Conservation (phyloP, 768 basidiomycete species). For the Panaeolus cyanescens region DNA sequence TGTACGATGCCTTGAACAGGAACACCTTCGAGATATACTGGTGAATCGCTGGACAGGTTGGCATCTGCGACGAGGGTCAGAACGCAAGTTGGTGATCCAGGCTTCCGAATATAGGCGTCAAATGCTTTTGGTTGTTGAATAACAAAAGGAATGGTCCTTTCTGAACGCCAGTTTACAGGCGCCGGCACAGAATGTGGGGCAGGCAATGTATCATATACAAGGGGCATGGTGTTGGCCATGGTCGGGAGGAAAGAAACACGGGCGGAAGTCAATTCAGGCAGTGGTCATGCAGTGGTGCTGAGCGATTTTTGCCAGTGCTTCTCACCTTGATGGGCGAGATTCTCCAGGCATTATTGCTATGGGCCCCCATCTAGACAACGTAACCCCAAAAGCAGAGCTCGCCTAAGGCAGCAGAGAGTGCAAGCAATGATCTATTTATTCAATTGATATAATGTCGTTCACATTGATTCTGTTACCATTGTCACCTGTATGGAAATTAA, state of each 20-base stretch:
- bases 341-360: neutral
- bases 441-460: no score
- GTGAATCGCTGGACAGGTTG: neutral
- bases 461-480: no score
- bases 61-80: neutral
- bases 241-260: neutral
- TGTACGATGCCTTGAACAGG: neutral
- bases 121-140: neutral
- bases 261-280: neutral
- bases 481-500: no score
- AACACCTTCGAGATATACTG: neutral
- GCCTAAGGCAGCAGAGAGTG: no score
- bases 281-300: slow-evolving; percentile 24
- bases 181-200: no score
- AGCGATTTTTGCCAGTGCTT: slow-evolving; percentile 12
- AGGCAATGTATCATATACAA: neutral
- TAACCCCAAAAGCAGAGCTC: no score
- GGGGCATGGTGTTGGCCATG: neutral
- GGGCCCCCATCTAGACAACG: no score
- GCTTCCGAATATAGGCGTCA: neutral
- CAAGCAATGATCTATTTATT: no score
- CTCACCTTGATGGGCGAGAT: neutral
- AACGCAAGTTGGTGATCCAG: neutral
- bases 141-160: neutral
- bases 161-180: no score